These are phyloP conservation scores for Vaccinium darrowii DNA, from an alignment of 148 eudicot species.

Conservation along the genomic window DNA sequence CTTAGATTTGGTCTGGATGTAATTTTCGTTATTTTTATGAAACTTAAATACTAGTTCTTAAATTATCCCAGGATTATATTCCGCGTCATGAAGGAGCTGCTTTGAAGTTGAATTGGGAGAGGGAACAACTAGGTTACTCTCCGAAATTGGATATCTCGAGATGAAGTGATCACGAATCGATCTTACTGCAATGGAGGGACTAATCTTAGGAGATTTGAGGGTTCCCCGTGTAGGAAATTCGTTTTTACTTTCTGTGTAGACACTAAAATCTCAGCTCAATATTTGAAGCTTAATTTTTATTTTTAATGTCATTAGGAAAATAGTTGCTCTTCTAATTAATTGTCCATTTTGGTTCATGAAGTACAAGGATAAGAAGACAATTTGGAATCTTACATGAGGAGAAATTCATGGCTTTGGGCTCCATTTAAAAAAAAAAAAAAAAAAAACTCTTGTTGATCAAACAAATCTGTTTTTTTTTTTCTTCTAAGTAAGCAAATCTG, in stretches of 20 bases:
- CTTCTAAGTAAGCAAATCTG: too few species aligned
- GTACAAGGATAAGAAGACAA: not conserved
- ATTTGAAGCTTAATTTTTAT: slow-evolving; percentile 22
- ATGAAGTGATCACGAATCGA: not conserved
- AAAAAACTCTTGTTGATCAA: not conserved
- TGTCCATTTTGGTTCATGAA: not conserved
- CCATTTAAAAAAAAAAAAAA: not conserved
- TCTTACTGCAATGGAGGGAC: slow-evolving; percentile 4
- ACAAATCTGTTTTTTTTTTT: not conserved
- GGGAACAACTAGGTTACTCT: slow-evolving; percentile 40
- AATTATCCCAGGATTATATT: slow-evolving; percentile 34
- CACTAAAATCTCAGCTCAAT: slow-evolving; percentile 14
- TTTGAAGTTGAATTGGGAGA: slow-evolving; percentile 45
- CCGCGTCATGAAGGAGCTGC: slow-evolving; percentile 51
- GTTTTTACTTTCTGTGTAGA: slow-evolving; percentile 26
- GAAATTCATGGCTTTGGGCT: not conserved
- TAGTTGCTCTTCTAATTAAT: not conserved
- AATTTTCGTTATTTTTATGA: too few species aligned
- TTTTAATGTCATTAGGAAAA: not conserved
- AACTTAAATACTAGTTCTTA: too few species aligned
- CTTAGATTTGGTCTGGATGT: too few species aligned
- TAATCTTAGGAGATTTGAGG: not conserved
- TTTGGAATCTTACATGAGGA: not conserved
- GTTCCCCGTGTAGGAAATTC: slow-evolving; percentile 22
- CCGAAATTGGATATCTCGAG: slow-evolving; percentile 35